Evolutionary conservation across 169 alveolate species (phyloP).

Genomic region (Babesia ovis): DNA sequence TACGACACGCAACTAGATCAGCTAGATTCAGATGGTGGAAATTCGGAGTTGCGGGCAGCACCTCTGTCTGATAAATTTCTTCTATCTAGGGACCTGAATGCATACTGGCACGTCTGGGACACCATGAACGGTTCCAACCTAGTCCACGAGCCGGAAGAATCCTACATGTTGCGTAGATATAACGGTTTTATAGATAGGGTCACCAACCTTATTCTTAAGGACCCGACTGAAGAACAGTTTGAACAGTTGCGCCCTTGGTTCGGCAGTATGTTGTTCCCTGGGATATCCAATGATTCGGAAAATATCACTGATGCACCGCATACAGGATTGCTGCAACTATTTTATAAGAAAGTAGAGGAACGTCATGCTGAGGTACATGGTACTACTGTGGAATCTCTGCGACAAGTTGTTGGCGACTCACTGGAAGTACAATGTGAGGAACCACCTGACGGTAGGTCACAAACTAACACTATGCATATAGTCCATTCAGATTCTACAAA

Average conservation of each 20-base stretch:
- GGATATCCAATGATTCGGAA: conserved; percentile 9
- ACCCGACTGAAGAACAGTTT: conserved; percentile 14
- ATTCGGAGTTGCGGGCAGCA: background rate
- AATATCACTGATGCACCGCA: background rate
- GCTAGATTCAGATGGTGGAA: conserved; percentile 3
- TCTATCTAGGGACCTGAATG: conserved; percentile 51
- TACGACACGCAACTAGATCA: conserved; percentile 26
- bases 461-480: background rate
- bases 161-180: conserved; percentile 16
- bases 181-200: conserved; percentile 19
- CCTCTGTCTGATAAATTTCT: background rate
- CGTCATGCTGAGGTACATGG: background rate
- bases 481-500: conserved; percentile 1
- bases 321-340: background rate
- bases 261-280: conserved; percentile 26
- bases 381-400: conserved; percentile 4
- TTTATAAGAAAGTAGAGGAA: conserved; percentile 19
- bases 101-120: conserved; percentile 57
- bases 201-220: conserved; percentile 33
- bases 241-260: conserved; percentile 47
- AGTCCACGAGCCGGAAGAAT: conserved; percentile 12
- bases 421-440: conserved; percentile 6
- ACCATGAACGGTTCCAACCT: conserved; percentile 26
- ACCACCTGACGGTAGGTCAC: conserved; percentile 5
- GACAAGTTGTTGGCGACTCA: conserved; percentile 10